phyloP scores from a whole-genome alignment of 257 asterid genomes.

The Solanum chiquidenum region DNA sequence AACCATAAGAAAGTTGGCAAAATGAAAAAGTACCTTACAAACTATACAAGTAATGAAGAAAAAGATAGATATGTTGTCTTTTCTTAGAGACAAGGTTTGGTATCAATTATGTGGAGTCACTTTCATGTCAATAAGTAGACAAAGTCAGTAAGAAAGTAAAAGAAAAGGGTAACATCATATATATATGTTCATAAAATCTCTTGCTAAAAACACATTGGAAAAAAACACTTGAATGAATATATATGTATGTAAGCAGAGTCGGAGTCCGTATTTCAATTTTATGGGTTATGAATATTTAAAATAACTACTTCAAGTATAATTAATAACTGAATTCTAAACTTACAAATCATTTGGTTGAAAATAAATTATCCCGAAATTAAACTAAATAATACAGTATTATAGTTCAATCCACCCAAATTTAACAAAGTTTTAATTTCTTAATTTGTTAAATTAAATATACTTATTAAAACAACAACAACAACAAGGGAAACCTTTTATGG shows the following conservation, averaged over 20 bases:
- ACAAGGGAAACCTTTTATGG: too few relatives aligned
- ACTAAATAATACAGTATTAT: too few relatives aligned
- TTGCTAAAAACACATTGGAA: not conserved
- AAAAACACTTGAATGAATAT: not conserved
- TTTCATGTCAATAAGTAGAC: not conserved
- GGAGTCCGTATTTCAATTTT: too few relatives aligned
- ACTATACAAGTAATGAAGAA: not conserved
- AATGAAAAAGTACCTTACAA: not conserved
- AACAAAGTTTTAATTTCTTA: too few relatives aligned
- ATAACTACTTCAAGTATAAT: too few relatives aligned
- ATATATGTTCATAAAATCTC: not conserved
- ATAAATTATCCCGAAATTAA: too few relatives aligned
- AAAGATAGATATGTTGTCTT: not conserved
- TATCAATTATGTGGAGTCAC: not conserved
- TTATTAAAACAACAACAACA: too few relatives aligned
- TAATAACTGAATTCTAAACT: not conserved
- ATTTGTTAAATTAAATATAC: too few relatives aligned
- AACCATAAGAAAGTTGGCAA: not conserved
- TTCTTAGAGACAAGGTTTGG: not conserved
- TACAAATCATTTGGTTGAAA: too few relatives aligned
- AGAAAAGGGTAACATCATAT: not conserved
- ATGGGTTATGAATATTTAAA: too few relatives aligned
- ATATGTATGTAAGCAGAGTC: accelerated
- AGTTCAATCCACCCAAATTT: too few relatives aligned
- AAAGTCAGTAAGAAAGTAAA: not conserved